phyloP scores from a whole-genome alignment of 169 alveolate species.

The Perkinsus marinus region DNA sequence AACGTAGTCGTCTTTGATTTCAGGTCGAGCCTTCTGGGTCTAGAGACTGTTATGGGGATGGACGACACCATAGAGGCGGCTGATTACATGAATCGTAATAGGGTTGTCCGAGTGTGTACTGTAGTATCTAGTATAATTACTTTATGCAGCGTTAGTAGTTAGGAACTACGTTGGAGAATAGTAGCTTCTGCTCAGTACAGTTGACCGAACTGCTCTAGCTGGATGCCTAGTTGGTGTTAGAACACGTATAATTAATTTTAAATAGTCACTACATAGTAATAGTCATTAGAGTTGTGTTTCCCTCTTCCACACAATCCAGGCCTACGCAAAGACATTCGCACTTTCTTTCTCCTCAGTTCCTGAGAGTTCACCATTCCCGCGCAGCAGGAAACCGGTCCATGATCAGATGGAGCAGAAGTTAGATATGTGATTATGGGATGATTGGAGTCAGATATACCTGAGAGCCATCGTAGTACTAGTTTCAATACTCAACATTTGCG shows the following conservation, averaged over 20 bases:
- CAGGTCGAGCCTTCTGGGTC: background rate
- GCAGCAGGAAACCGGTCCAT: background rate
- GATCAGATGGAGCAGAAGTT: background rate
- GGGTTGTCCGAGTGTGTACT: background rate
- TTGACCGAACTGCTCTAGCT: too few relatives aligned
- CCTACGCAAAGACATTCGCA: too few relatives aligned
- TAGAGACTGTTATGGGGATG: background rate
- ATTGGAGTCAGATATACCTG: background rate
- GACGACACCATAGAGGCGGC: background rate
- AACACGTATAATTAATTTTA: too few relatives aligned
- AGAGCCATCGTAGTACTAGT: background rate
- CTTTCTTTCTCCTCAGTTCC: background rate
- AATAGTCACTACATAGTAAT: too few relatives aligned
- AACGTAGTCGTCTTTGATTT: too few relatives aligned
- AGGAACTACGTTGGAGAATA: too few relatives aligned
- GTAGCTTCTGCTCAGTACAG: too few relatives aligned
- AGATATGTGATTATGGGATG: background rate
- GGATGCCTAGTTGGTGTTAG: too few relatives aligned
- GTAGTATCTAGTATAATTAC: too few relatives aligned
- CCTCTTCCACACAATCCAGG: too few relatives aligned
- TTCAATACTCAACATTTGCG: background rate
- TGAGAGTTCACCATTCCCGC: background rate
- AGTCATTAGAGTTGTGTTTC: too few relatives aligned
- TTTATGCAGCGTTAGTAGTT: too few relatives aligned
- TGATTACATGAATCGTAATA: background rate